Percentiles rank a stretch among this genome's conserved stretches.
Evolutionary conservation across 495 filamentous ascomycete genomes (phyloP).

Genomic region (Penicillium pulvis): DNA sequence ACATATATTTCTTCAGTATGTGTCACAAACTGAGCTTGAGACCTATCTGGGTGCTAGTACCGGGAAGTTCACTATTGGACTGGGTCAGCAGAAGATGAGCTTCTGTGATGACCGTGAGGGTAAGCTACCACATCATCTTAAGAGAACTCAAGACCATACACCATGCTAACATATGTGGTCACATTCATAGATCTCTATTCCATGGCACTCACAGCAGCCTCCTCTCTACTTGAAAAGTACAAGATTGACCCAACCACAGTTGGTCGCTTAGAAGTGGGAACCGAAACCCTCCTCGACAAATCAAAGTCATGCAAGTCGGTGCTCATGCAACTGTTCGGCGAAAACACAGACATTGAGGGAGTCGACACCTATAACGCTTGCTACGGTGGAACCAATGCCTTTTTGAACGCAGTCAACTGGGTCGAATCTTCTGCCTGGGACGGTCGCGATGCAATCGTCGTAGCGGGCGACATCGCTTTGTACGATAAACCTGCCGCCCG

Average conservation of each 20-base stretch:
- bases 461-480: conserved; percentile 93
- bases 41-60: conserved; percentile 92
- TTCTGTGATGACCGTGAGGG: conserved; percentile 99
- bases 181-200: conserved; percentile 85
- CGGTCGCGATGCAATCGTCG: conserved; percentile 87
- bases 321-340: conserved; percentile 92
- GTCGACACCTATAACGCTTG: conserved; percentile 97
- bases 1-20: conserved; percentile 63
- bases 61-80: conserved; percentile 98
- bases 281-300: conserved; percentile 97
- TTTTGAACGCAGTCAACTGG: conserved; percentile 97
- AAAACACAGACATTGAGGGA: conserved; percentile 89
- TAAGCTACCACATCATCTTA: conserved; percentile 37
- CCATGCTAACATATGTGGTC: conserved; percentile 9
- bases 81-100: conserved; percentile 99
- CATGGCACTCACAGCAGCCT: conserved; percentile 81
- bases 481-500: conserved; percentile 94
- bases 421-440: conserved; percentile 97
- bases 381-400: conserved; percentile 95
- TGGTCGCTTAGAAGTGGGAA: conserved; percentile 94
- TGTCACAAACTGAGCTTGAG: conserved; percentile 91
- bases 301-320: conserved; percentile 99
- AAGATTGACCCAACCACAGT: conserved; percentile 84
- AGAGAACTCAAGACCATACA: not conserved
- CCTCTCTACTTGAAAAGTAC: conserved; percentile 88